These are phyloP conservation scores for Albizia julibrissin DNA, from an alignment of 306 rosid genomes.

Conservation along the genomic window DNA sequence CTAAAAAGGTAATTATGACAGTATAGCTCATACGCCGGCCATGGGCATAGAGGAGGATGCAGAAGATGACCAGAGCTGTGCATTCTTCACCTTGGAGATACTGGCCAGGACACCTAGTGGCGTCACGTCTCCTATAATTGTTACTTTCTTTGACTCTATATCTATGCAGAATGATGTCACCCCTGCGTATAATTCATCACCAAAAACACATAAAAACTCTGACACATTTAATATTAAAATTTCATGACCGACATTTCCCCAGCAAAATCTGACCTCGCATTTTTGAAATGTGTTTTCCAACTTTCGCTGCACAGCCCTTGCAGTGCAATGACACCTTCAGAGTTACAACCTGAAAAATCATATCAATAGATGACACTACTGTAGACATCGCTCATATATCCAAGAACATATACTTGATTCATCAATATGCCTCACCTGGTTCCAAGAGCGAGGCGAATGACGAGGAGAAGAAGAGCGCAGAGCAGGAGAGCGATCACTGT, in stretches of 20 bases:
- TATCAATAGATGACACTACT: not conserved
- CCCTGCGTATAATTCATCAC: slow-evolving; percentile 44
- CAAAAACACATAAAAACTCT: not conserved
- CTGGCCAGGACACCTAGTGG: slow-evolving; percentile 66
- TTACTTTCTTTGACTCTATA: slow-evolving; percentile 66
- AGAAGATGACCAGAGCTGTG: slow-evolving; percentile 70
- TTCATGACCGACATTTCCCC: not conserved
- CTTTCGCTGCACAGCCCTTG: slow-evolving; percentile 73
- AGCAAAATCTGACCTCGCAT: slow-evolving; percentile 63
- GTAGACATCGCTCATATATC: not conserved
- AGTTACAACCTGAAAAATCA: slow-evolving; percentile 54
- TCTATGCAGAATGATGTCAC: slow-evolving; percentile 76
- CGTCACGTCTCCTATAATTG: slow-evolving; percentile 58
- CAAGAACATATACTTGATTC: not conserved
- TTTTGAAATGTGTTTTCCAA: slow-evolving; percentile 69
- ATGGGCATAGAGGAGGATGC: not conserved
- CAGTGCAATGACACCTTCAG: slow-evolving; percentile 72
- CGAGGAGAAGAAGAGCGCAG: slow-evolving; percentile 34
- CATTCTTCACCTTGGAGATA: slow-evolving; percentile 74
- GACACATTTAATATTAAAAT: not conserved
- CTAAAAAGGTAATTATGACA: not conserved
- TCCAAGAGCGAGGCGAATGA: slow-evolving; percentile 42
- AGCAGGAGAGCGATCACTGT: slow-evolving; percentile 12
- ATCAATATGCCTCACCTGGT: slow-evolving; percentile 42
- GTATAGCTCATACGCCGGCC: not conserved